Conservation (phyloP, 1,284 basidiomycete species). For the Boletus subluridellus region DNA sequence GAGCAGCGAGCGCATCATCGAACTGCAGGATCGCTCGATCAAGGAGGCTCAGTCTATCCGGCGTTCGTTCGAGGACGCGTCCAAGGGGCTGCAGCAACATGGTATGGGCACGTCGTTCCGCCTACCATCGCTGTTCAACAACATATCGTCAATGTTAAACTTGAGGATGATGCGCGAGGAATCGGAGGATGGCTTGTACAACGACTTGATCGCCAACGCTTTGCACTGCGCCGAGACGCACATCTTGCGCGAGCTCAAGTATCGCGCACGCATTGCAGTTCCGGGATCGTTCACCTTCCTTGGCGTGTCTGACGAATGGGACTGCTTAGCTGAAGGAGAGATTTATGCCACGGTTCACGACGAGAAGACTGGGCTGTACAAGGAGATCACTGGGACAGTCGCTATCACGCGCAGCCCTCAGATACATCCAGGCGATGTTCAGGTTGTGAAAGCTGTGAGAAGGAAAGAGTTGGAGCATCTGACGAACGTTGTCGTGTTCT, state of each 20-base stretch:
- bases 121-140: slow-evolving; percentile 40
- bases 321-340: slow-evolving; percentile 41
- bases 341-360: slow-evolving; percentile 42
- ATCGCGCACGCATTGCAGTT: slow-evolving; percentile 46
- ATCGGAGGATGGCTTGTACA: slow-evolving; percentile 25
- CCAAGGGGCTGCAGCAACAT: slow-evolving; percentile 38
- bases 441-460: slow-evolving; percentile 43
- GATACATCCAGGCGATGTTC: slow-evolving; percentile 50
- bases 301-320: slow-evolving; percentile 48
- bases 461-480: slow-evolving; percentile 36
- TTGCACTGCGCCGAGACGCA: slow-evolving; percentile 38
- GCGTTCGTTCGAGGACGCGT: slow-evolving; percentile 26
- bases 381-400: slow-evolving; percentile 39
- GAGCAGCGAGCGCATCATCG: slow-evolving; percentile 33
- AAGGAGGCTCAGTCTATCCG: slow-evolving; percentile 33
- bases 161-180: slow-evolving; percentile 23
- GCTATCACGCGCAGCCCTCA: slow-evolving; percentile 51
- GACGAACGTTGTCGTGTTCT: slow-evolving; percentile 41
- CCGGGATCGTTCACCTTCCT: slow-evolving; percentile 47
- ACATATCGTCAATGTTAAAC: slow-evolving; percentile 29
- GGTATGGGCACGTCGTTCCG: slow-evolving; percentile 46
- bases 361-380: slow-evolving; percentile 24
- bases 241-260: slow-evolving; percentile 50
- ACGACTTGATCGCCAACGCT: slow-evolving; percentile 33
- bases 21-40: slow-evolving; percentile 40